A percentile compares a stretch with the other conserved stretches of the same genome.
Evolutionary conservation across 2,329 filamentous ascomycete species (phyloP).

Genomic region (Aureobasidium sp.): DNA sequence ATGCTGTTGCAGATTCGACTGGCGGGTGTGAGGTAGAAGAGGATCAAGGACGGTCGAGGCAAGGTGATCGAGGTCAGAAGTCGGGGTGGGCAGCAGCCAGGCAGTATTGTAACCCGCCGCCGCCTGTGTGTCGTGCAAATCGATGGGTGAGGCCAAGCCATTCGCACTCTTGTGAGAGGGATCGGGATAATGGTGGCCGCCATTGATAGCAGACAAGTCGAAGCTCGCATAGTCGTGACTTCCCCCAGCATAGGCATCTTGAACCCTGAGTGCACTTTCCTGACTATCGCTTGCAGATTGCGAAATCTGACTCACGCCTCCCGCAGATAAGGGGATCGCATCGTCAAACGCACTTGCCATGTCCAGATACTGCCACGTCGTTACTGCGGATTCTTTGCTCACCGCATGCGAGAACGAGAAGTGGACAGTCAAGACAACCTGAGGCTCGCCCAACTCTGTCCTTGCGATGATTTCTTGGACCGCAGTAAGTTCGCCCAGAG

Average conservation of each 20-base stretch:
- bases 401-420: slow-evolving; percentile 30
- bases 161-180: not conserved
- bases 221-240: slow-evolving; percentile 14
- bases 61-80: slow-evolving; percentile 14
- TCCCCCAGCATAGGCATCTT: slow-evolving; percentile 21
- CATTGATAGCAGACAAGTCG: slow-evolving; percentile 10
- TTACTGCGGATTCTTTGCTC: slow-evolving; percentile 23
- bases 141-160: not conserved
- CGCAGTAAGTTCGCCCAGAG: slow-evolving; percentile 31
- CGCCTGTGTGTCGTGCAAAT: slow-evolving; percentile 4
- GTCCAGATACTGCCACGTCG: slow-evolving; percentile 26
- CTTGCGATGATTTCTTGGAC: slow-evolving; percentile 35
- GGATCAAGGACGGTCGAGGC: not conserved
- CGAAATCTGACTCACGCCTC: not conserved
- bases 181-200: not conserved
- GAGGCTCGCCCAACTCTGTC: slow-evolving; percentile 20
- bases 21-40: not conserved
- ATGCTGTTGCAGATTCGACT: not conserved
- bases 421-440: slow-evolving; percentile 29
- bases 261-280: slow-evolving; percentile 20
- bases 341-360: not conserved
- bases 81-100: not conserved
- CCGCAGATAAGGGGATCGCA: not conserved
- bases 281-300: slow-evolving; percentile 5
- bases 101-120: not conserved